phyloP scores from a whole-genome alignment of 805 yeast species.

The Yarrowia porcina region DNA sequence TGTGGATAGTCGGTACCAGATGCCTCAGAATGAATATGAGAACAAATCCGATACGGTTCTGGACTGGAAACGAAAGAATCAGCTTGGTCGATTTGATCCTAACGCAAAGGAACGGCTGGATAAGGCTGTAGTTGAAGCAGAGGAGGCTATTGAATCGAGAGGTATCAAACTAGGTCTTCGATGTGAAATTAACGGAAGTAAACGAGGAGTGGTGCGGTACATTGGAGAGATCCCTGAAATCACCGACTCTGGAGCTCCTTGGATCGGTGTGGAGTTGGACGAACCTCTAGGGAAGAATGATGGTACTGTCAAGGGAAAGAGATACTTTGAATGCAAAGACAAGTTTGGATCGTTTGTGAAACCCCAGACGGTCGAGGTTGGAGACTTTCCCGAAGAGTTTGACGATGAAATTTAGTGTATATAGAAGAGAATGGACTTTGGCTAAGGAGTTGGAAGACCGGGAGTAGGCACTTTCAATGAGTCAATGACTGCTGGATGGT shows the following conservation, averaged over 20 bases:
- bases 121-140: constrained; percentile 26
- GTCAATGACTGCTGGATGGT: no score
- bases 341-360: constrained; percentile 76
- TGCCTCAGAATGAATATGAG: constrained; percentile 62
- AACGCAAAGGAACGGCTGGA: constrained; percentile 21
- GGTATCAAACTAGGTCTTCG: constrained; percentile 50
- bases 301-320: constrained; percentile 62
- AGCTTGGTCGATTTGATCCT: constrained; percentile 73
- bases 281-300: constrained; percentile 85
- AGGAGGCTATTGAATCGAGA: constrained; percentile 28
- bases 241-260: constrained; percentile 44
- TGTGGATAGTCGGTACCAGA: constrained; percentile 37
- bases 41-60: constrained; percentile 59
- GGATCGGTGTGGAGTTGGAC: constrained; percentile 86
- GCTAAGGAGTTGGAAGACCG: no score
- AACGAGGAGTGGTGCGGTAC: constrained; percentile 63
- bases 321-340: constrained; percentile 53
- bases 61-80: constrained; percentile 68
- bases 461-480: no score
- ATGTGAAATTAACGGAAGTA: constrained; percentile 18
- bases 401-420: constrained; percentile 44
- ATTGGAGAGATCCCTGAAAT: constrained; percentile 67
- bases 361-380: constrained; percentile 65
- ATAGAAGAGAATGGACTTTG: no score
- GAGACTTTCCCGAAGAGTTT: constrained; percentile 59